Base-by-base conservation (phyloP, 2,329 filamentous ascomycete genomes). In the Monosporascus sp. region DNA sequence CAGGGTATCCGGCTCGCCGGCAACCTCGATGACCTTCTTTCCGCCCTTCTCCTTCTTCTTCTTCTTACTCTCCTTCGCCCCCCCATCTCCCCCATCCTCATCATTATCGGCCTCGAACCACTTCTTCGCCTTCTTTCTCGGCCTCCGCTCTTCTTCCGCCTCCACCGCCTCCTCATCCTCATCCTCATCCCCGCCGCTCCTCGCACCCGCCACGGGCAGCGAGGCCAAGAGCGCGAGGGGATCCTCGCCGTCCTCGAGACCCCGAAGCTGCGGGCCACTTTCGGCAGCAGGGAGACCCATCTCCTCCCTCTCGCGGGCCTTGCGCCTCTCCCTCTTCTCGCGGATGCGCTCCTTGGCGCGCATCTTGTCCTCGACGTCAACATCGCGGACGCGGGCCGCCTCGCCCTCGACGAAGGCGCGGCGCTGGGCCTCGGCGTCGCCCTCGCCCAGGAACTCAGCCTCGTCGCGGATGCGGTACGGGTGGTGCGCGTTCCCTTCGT, bases 391-490 rank as follows among this genome's bases (percentile, higher is more conserved):
- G 58, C 86, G 82, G 62, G 82, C 80, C 11, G 82, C 76, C 70
- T 97, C 93, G 56, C 80, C 80, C 48, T 88, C 85, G 69, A 97
- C 76, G 75, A 96, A 99, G 60, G 80, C 82, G 62, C 81, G 78
- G 47, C 91, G 81, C 71, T 95, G 91, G 48, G 82, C 82, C 60
- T 91, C 88, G 3, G 90, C 88, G 24, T 86, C 77, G 37, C 93
- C 94, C 51, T 85, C 82, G 40, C 82, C 80, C 58, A 77, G 79
- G 79, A 97, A 99, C 59, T 86, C 84, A 0, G 86, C 85, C 72
- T 97, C 91, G 69, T 89, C 84, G 67, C 93, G 87, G 61, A 99
- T 84, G 69, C 96, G 89, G 74, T 97, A 97, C 16, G 95, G 71
- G 58, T 89, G 83, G 69, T 94, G 91, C 3, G 91, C 80, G 57